Conservation (phyloP, 1,139 yeast genomes). For the Saccharomyces hybrid region DNA sequence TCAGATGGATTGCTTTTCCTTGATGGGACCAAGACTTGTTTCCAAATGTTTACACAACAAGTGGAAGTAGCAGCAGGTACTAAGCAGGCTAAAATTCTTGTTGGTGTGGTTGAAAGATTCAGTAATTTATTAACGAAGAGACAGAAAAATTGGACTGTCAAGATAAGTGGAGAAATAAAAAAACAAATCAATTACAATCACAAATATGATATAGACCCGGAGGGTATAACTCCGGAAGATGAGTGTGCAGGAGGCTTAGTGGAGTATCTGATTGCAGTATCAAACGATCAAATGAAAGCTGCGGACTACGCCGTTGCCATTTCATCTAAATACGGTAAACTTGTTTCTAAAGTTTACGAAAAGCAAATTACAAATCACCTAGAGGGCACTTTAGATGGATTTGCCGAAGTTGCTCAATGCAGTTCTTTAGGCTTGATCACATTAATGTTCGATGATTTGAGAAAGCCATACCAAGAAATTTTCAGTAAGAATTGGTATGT, state of each 20-base stretch:
- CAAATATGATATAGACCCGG: conserved; percentile 31
- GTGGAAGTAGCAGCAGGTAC: too few species aligned
- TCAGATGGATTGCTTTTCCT: too few species aligned
- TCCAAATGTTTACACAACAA: too few species aligned
- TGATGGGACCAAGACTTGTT: too few species aligned
- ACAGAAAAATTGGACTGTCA: too few species aligned
- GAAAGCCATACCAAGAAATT: conserved; percentile 39
- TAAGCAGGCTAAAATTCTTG: too few species aligned
- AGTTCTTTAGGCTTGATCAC: conserved; percentile 57
- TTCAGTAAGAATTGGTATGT: conserved; percentile 46
- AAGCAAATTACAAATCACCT: conserved; percentile 47
- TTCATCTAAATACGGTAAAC: conserved; percentile 53
- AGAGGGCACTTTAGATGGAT: conserved; percentile 63
- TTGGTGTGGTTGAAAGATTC: too few species aligned
- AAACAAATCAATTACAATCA: conserved; percentile 35
- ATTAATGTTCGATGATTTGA: conserved; percentile 66
- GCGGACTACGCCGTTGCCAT: conserved; percentile 76
- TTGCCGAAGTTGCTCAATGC: conserved; percentile 65
- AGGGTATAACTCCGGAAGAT: conserved; percentile 40
- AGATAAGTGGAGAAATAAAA: too few species aligned
- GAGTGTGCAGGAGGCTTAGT: conserved; percentile 68
- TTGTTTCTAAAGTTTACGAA: conserved; percentile 61
- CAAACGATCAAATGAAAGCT: conserved; percentile 81
- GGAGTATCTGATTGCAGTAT: conserved; percentile 76
- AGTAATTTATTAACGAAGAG: too few species aligned